Conservation (phyloP, 208 protist genomes). For the Acanthamoeba quina region DNA sequence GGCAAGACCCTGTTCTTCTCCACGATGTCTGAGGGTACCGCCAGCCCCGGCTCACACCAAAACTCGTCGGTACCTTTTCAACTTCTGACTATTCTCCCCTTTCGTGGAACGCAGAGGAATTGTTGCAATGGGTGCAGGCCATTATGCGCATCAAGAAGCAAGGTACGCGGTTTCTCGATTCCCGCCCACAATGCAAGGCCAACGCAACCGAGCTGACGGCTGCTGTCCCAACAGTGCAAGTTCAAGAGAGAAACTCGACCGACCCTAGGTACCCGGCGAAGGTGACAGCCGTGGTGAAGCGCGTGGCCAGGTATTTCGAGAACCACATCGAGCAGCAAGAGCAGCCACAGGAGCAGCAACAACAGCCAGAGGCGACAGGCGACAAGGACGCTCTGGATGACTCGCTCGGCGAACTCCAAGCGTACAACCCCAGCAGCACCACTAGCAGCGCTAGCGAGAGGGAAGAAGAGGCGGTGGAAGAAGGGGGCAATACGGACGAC, state of each 20-base stretch:
- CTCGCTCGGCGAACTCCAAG: not conserved
- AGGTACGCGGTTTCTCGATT: not conserved
- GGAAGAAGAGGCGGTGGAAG: not conserved
- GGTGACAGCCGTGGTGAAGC: not conserved
- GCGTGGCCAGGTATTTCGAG: not conserved
- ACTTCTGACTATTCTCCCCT: not conserved
- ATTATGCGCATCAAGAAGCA: not conserved
- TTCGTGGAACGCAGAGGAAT: not conserved
- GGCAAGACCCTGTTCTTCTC: not conserved
- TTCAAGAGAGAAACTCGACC: not conserved
- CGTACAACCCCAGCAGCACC: not conserved
- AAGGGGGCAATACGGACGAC: not conserved
- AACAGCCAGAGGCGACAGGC: not conserved
- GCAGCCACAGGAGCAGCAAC: not conserved
- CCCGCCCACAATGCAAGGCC: not conserved
- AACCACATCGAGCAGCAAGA: not conserved
- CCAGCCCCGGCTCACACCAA: not conserved
- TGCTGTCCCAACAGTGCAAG: not conserved
- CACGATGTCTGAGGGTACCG: not conserved
- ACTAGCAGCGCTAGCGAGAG: not conserved
- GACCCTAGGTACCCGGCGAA: not conserved
- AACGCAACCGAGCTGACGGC: not conserved
- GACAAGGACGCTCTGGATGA: not conserved
- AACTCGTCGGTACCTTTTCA: not conserved
- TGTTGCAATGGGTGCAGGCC: conserved; percentile 3